Conservation (phyloP, 352 stramenopile genomes). For the Phytopythium boreale region DNA sequence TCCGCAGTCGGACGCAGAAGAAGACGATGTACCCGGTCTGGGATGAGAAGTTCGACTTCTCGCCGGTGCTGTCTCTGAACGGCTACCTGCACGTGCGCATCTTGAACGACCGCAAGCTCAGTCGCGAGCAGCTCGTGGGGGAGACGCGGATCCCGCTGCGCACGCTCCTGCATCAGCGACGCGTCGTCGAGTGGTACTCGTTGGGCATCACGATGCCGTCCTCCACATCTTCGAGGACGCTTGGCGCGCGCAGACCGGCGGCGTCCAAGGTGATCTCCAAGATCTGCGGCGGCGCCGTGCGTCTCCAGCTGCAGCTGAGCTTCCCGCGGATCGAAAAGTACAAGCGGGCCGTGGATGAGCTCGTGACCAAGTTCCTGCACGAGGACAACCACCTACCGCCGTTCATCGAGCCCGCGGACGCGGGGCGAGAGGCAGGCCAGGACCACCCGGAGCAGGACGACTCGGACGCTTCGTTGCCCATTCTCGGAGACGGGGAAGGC, state of each 20-base stretch:
- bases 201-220: conserved; percentile 29
- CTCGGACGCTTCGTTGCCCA: conserved; percentile 8
- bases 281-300: conserved; percentile 36
- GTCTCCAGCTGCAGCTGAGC: conserved; percentile 57
- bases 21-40: conserved; percentile 76
- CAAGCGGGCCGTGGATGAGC: conserved; percentile 58
- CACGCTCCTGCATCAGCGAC: conserved; percentile 63
- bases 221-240: not conserved
- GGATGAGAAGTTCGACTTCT: conserved; percentile 75
- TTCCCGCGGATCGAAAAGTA: conserved; percentile 59
- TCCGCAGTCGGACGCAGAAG: conserved; percentile 67
- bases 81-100: conserved; percentile 60
- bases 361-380: conserved; percentile 51
- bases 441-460: conserved; percentile 35
- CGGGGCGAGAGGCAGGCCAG: conserved; percentile 14
- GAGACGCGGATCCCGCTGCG: conserved; percentile 63
- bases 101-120: conserved; percentile 68
- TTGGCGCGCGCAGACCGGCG: not conserved
- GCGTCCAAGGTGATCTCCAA: conserved; percentile 17
- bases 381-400: conserved; percentile 51
- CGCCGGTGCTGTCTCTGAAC: conserved; percentile 59
- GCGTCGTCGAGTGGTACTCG: conserved; percentile 54
- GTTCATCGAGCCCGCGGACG: conserved; percentile 46
- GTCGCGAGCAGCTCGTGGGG: conserved; percentile 61
- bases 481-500: conserved; percentile 9